phyloP scores from a whole-genome alignment of 169 alveolate genomes.

The Condylostoma magnum region DNA sequence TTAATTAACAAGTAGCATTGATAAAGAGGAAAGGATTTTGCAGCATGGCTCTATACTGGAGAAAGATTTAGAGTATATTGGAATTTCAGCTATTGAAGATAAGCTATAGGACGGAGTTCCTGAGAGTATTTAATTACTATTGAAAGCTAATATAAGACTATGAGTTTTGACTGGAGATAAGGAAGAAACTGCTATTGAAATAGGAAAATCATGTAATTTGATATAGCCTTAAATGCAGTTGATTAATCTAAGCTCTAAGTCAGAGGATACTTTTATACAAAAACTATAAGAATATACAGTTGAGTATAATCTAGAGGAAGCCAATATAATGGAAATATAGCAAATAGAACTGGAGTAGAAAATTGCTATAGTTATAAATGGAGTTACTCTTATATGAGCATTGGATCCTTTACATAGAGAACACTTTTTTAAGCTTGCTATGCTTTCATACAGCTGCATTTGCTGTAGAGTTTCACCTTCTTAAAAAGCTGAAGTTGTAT shows the following conservation, averaged over 20 bases:
- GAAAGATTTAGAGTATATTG: slow-evolving; percentile 54
- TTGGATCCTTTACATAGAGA: slow-evolving; percentile 17
- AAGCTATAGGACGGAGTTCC: slow-evolving; percentile 75
- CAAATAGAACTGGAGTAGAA: not conserved
- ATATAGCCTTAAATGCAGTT: slow-evolving; percentile 43
- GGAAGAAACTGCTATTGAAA: slow-evolving; percentile 81
- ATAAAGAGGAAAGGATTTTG: slow-evolving; percentile 53
- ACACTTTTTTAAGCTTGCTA: slow-evolving; percentile 40
- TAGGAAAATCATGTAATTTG: slow-evolving; percentile 68
- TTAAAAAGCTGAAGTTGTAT: slow-evolving; percentile 62
- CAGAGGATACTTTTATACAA: slow-evolving; percentile 31
- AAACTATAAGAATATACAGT: not conserved
- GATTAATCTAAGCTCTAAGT: slow-evolving; percentile 19
- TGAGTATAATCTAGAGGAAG: not conserved
- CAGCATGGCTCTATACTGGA: slow-evolving; percentile 52
- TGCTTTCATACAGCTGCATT: slow-evolving; percentile 53
- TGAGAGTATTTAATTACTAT: slow-evolving; percentile 58
- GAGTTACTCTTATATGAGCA: slow-evolving; percentile 49
- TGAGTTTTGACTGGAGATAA: slow-evolving; percentile 88
- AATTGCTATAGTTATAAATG: slow-evolving; percentile 40
- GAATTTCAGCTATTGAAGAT: slow-evolving; percentile 83
- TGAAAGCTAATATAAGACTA: slow-evolving; percentile 68
- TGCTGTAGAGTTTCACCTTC: slow-evolving; percentile 84
- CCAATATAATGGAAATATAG: not conserved
- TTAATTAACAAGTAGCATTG: slow-evolving; percentile 25